Percentiles rank a stretch among this genome's conserved stretches.
Evolutionary conservation across 2,329 filamentous ascomycete species (phyloP).

Genomic region (Trichoderma atrobrunneum): DNA sequence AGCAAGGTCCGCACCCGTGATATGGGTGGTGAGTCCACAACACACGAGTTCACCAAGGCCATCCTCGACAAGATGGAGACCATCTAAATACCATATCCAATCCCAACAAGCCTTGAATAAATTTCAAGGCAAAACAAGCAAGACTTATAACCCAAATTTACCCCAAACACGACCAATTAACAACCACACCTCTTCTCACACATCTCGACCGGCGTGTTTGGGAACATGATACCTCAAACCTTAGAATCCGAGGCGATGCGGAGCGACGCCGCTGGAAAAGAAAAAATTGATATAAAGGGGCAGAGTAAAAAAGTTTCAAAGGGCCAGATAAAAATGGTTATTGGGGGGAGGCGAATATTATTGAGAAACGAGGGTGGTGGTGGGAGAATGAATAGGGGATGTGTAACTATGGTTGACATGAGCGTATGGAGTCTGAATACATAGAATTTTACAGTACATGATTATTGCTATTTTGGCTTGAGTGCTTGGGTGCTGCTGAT

Average conservation of each 20-base stretch:
- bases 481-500: neutral
- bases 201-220: conserved; percentile 14
- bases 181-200: conserved; percentile 6
- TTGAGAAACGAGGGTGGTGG: neutral
- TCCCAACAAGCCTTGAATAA: neutral
- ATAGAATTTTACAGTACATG: conserved; percentile 11
- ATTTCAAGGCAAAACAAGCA: neutral
- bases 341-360: neutral
- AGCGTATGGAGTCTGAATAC: conserved; percentile 18
- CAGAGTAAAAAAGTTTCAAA: neutral
- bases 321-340: neutral
- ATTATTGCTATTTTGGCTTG: neutral
- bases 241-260: conserved; percentile 7
- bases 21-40: conserved; percentile 89
- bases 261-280: conserved; percentile 5
- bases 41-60: conserved; percentile 91
- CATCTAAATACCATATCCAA: conserved; percentile 46
- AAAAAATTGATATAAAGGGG: neutral
- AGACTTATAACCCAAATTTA: conserved; percentile 16
- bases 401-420: conserved; percentile 10
- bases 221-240: conserved; percentile 18
- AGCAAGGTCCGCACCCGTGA: conserved; percentile 88
- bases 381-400: neutral
- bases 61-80: conserved; percentile 95
- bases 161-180: conserved; percentile 16